These are phyloP conservation scores for Pyrenopolyporus hunteri DNA, from an alignment of 495 filamentous ascomycete species.

Conservation along the genomic window DNA sequence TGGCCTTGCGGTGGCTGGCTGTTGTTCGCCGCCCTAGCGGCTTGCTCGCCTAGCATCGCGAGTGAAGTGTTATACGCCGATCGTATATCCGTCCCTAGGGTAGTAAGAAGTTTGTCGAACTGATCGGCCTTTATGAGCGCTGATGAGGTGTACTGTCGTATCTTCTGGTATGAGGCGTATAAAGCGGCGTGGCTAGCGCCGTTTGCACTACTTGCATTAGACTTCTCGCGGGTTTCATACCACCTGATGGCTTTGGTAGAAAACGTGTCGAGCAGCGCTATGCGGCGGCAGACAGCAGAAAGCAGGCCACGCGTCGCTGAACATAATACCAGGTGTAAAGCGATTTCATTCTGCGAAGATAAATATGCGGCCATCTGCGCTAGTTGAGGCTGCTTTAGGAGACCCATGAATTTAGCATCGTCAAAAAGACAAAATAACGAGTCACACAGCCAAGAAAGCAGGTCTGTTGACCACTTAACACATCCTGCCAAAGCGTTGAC, in stretches of 20 bases:
- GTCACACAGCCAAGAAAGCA: slow-evolving; percentile 72
- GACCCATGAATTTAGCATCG: slow-evolving; percentile 54
- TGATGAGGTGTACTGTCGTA: slow-evolving; percentile 49
- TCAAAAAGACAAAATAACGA: slow-evolving; percentile 67
- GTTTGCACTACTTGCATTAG: slow-evolving; percentile 10
- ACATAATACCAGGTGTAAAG: slow-evolving; percentile 72
- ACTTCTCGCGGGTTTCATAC: slow-evolving; percentile 44
- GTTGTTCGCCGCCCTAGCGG: slow-evolving; percentile 32
- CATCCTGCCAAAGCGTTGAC: slow-evolving; percentile 62
- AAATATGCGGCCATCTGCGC: slow-evolving; percentile 54
- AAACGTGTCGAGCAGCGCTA: slow-evolving; percentile 55
- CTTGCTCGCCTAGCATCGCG: slow-evolving; percentile 42
- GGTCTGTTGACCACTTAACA: slow-evolving; percentile 69
- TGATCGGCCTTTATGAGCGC: slow-evolving; percentile 52
- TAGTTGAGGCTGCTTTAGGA: slow-evolving; percentile 54
- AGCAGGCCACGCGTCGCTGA: slow-evolving; percentile 76
- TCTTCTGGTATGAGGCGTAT: slow-evolving; percentile 55
- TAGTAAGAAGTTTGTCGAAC: slow-evolving; percentile 56
- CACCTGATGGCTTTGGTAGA: slow-evolving; percentile 46
- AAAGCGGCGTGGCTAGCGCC: slow-evolving; percentile 41
- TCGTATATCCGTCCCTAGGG: slow-evolving; percentile 52
- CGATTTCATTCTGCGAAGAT: slow-evolving; percentile 54
- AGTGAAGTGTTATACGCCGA: slow-evolving; percentile 52
- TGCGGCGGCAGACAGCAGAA: slow-evolving; percentile 68
- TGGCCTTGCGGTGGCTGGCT: slow-evolving; percentile 36